phyloP scores from a whole-genome alignment of 352 stramenopile species.

The Phytophthora litchii region DNA sequence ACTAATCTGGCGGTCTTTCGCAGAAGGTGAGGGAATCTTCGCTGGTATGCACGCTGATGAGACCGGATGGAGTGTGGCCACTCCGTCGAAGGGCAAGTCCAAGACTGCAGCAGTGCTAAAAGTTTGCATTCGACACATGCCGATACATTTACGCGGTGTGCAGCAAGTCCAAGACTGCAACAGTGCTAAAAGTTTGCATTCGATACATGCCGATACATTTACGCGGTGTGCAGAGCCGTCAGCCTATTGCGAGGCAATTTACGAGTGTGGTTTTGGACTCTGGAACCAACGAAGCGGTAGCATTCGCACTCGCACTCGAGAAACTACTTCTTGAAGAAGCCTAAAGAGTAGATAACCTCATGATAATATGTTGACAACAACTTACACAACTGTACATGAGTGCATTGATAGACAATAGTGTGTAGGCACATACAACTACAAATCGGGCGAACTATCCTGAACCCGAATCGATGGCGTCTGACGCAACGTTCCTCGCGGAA shows the following conservation, averaged over 20 bases:
- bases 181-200: slow-evolving; percentile 15
- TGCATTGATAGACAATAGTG: too few species aligned
- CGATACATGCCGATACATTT: slow-evolving; percentile 21
- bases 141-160: slow-evolving; percentile 11
- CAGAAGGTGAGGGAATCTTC: slow-evolving; percentile 27
- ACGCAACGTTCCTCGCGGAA: background rate
- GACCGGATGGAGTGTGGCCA: slow-evolving; percentile 26
- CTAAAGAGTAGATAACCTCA: too few species aligned
- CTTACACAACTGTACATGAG: too few species aligned
- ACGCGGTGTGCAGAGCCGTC: background rate
- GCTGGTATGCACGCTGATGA: slow-evolving; percentile 20
- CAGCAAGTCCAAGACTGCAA: background rate
- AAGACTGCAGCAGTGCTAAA: slow-evolving; percentile 10
- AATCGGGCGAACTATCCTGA: too few species aligned
- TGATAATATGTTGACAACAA: too few species aligned
- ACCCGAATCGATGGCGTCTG: background rate
- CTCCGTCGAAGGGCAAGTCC: background rate
- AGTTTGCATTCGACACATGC: slow-evolving; percentile 17
- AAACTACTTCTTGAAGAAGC: slow-evolving; percentile 1
- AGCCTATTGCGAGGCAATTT: slow-evolving; percentile 15
- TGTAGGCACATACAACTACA: too few species aligned
- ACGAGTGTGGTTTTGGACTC: slow-evolving; percentile 5
- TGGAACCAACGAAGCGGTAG: slow-evolving; percentile 17
- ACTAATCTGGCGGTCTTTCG: slow-evolving; percentile 13
- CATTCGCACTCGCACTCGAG: background rate